These are phyloP conservation scores for Penicillium simplicissimum DNA, from an alignment of 495 filamentous ascomycete genomes.

Conservation along the genomic window DNA sequence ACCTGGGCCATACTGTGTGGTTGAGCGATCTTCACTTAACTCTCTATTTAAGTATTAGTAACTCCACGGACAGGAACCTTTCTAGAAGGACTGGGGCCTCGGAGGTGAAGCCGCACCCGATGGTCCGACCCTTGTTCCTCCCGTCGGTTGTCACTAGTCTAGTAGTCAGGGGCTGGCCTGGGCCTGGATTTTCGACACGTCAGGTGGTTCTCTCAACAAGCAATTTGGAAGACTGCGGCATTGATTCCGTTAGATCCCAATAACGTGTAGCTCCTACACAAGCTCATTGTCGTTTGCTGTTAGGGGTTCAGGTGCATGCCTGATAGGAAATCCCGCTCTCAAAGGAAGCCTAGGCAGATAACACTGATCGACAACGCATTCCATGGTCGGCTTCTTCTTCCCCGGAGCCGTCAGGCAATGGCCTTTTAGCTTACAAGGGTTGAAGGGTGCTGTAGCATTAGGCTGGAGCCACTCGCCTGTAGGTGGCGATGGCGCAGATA, in stretches of 20 bases:
- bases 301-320: not conserved
- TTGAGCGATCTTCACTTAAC: not conserved
- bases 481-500: not conserved
- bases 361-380: conserved; percentile 18
- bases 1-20: not conserved
- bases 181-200: not conserved
- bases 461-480: no score
- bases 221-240: not conserved
- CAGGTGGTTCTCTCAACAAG: not conserved
- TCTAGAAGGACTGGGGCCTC: conserved; percentile 1
- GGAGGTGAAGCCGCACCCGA: conserved; percentile 2
- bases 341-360: not conserved
- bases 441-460: not conserved
- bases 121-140: not conserved
- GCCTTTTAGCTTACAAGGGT: not conserved
- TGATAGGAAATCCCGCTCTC: not conserved
- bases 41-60: not conserved
- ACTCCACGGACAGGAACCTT: not conserved
- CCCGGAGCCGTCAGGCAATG: not conserved
- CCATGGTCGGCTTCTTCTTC: conserved; percentile 7
- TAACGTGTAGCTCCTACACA: not conserved
- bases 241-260: not conserved
- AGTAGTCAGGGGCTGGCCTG: not conserved
- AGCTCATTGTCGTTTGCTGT: not conserved
- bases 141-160: not conserved